Conservation (phyloP, 768 basidiomycete species). For the Boletus pseudopeckii region DNA sequence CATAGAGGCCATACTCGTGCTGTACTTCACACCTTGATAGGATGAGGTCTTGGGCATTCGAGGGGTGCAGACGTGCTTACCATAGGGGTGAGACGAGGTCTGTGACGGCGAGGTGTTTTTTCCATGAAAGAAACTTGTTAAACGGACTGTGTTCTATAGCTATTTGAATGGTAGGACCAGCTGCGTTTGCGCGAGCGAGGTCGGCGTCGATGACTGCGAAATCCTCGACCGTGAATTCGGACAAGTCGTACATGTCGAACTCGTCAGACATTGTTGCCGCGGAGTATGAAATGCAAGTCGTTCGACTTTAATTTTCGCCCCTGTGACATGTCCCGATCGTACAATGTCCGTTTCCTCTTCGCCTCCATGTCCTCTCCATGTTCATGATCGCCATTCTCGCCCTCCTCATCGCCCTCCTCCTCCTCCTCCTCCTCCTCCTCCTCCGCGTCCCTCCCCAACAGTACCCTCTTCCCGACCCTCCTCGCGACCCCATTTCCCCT, state of each 20-base stretch:
- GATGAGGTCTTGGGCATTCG: background rate
- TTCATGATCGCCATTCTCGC: conserved; percentile 2
- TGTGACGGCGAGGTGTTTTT: conserved; percentile 51
- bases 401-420: background rate
- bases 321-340: background rate
- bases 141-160: conserved; percentile 39
- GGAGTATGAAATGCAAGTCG: conserved; percentile 16
- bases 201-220: conserved; percentile 38
- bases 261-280: conserved; percentile 35
- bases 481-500: no score
- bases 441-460: background rate
- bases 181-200: conserved; percentile 4
- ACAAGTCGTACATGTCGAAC: conserved; percentile 49
- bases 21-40: conserved; percentile 71
- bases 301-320: conserved; percentile 10
- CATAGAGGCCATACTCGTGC: conserved; percentile 70
- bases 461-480: background rate
- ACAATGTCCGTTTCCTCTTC: background rate
- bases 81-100: conserved; percentile 62
- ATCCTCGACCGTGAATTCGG: conserved; percentile 58
- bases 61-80: conserved; percentile 32
- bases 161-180: conserved; percentile 33
- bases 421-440: background rate
- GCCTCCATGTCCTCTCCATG: conserved; percentile 2
- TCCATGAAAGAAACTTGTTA: conserved; percentile 41